These are phyloP conservation scores for Fusarium marasasianum DNA, from an alignment of 2,329 filamentous ascomycete genomes.

Conservation along the genomic window DNA sequence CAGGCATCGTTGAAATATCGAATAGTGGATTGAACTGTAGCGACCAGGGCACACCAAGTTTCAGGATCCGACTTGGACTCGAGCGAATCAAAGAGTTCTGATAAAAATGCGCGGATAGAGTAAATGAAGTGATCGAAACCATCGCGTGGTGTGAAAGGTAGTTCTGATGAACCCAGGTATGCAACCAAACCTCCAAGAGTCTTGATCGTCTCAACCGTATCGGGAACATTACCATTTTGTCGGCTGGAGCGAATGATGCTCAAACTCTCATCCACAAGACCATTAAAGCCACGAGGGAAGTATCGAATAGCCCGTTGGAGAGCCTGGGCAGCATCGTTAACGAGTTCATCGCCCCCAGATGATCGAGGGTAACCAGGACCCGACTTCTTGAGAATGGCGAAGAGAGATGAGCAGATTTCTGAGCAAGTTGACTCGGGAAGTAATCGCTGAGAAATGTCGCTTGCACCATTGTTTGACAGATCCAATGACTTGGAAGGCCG, in stretches of 20 bases:
- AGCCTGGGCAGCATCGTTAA: conserved; percentile 54
- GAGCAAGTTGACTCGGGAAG: conserved; percentile 48
- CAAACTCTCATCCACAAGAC: conserved; percentile 45
- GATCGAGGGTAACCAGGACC: conserved; percentile 33
- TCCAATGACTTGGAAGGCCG: conserved; percentile 38
- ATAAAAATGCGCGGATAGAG: conserved; percentile 48
- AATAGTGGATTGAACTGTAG: conserved; percentile 48
- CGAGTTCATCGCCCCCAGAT: conserved; percentile 47
- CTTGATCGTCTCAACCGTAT: conserved; percentile 44
- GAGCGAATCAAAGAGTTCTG: conserved; percentile 50
- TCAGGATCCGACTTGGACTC: conserved; percentile 44
- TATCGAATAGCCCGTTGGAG: conserved; percentile 51
- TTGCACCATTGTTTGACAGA: not conserved
- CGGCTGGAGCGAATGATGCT: conserved; percentile 41
- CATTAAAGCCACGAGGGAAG: conserved; percentile 49
- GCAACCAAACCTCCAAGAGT: conserved; percentile 56
- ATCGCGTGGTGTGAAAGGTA: conserved; percentile 40
- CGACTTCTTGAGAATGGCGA: conserved; percentile 43
- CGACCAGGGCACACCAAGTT: conserved; percentile 52
- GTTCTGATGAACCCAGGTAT: conserved; percentile 59
- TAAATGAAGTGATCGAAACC: conserved; percentile 54
- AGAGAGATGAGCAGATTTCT: conserved; percentile 51
- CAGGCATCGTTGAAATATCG: conserved; percentile 56
- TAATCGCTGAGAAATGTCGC: conserved; percentile 41
- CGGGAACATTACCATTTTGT: conserved; percentile 18